A percentile compares a stretch with the other conserved stretches of the same genome.
Conservation (phyloP, 306 rosid species). For the Geum urbanum region DNA sequence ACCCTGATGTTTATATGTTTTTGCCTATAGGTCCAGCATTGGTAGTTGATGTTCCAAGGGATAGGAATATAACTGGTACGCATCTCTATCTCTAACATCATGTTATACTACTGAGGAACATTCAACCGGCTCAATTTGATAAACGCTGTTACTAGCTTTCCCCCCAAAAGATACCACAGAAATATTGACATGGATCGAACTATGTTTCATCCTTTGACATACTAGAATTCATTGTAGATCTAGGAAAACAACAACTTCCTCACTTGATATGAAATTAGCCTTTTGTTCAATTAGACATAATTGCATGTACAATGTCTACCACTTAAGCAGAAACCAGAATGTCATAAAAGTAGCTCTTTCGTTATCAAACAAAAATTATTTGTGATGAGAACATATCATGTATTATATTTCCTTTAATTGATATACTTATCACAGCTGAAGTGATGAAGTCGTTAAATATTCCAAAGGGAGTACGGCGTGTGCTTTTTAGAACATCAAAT, state of each 20-base stretch:
- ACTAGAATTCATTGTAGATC: no score
- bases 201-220: no score
- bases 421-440: slow-evolving; percentile 50
- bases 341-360: not conserved
- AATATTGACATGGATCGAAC: not conserved
- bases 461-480: slow-evolving; percentile 72
- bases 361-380: not conserved
- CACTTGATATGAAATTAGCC: no score
- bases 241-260: no score
- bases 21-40: slow-evolving; percentile 61
- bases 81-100: slow-evolving; percentile 4
- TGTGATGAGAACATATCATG: not conserved
- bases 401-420: not conserved
- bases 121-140: not conserved
- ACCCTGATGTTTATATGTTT: slow-evolving; percentile 4
- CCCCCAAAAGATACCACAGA: not conserved
- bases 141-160: not conserved
- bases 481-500: slow-evolving; percentile 78
- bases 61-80: slow-evolving; percentile 79
- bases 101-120: not conserved
- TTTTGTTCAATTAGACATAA: no score
- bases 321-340: no score
- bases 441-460: slow-evolving; percentile 75
- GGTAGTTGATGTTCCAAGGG: slow-evolving; percentile 80
- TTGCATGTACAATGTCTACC: no score